phyloP scores from a whole-genome alignment of 2,329 filamentous ascomycete genomes.

The Apiospora aurea region DNA sequence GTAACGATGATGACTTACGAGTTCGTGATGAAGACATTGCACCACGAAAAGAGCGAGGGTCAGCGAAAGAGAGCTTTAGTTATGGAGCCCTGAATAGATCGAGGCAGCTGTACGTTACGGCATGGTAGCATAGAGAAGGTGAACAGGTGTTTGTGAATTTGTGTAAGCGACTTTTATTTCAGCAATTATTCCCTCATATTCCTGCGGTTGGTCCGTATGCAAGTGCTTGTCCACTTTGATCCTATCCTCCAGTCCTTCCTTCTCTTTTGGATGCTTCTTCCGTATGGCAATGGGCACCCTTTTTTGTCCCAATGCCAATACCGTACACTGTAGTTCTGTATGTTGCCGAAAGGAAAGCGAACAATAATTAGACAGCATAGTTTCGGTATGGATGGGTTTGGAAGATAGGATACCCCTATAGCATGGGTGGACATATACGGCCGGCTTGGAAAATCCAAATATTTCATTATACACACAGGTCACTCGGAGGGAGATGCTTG shows the following conservation, averaged over 20 bases:
- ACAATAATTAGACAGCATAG: conserved; percentile 27
- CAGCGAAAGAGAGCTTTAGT: conserved; percentile 37
- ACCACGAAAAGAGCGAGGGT: conserved; percentile 50
- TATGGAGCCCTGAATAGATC: conserved; percentile 4
- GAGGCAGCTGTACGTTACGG: conserved; percentile 3
- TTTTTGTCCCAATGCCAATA: not conserved
- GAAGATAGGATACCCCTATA: conserved; percentile 39
- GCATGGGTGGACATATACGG: conserved; percentile 35
- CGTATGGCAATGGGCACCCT: not conserved
- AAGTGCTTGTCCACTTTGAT: not conserved
- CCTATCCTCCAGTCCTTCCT: too few relatives aligned
- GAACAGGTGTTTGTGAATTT: not conserved
- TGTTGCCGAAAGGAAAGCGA: conserved; percentile 23
- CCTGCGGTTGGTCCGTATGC: not conserved
- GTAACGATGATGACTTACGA: conserved; percentile 99
- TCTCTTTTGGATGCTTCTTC: too few relatives aligned
- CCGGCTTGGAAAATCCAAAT: not conserved
- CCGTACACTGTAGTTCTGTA: not conserved
- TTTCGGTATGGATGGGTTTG: conserved; percentile 28
- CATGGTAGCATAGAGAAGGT: not conserved
- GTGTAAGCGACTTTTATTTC: not conserved
- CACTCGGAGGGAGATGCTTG: not conserved
- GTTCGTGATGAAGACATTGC: conserved; percentile 67
- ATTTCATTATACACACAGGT: not conserved
- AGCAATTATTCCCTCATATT: not conserved